Evolutionary conservation across 2,329 filamentous ascomycete species (phyloP), one percentile per base, ranked within the genome.

Genomic region (Aotearoamyces nothofagi): DNA sequence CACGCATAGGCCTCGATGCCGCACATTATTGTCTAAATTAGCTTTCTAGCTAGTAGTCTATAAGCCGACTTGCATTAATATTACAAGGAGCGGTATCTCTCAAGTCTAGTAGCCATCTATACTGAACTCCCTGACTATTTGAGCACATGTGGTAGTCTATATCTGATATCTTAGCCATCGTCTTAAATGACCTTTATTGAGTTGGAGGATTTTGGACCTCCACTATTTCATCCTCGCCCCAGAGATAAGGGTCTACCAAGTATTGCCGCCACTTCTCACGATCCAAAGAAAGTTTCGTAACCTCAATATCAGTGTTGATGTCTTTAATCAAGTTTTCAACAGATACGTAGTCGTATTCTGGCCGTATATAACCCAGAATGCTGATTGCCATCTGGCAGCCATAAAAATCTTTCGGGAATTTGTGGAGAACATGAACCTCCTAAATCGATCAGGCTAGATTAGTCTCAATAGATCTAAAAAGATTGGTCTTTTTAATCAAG

Each of bases 261-360:
- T 12, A 16, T 34, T 33, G 26, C 31, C 17, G 54, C 69, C 64
- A 98, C 14, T 53, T 63, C 17, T 64, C 55, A 38, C 90, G 60
- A 29, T 56, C 64, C 46, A 98, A 56, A 56, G 82, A 90, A 44
- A 62, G 58, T 41, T 65, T 63, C 24, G 84, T 78, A 31, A 96
- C 86, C 43, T 80, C 69, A 46, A 90, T 92, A 59, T 96, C 90
- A 41, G 77, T 68, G 47, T 69, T 69, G 49, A 98, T 98, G 57
- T 98, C 90, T 43, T 77, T 69, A 24, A 96, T 71, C 48, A 96
- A 60, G 17, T 76, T 78, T 38, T 94, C 86, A 42, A 83, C 63
- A 37, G 69, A 77, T 35, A 75, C 70, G 56, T 98, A 98, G 58
- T 96, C 82, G 49, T 69, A 75, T 56, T 96, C 90, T 6, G 82